phyloP scores from a whole-genome alignment of 2,329 filamentous ascomycete species.

The Fusarium scirpi region DNA sequence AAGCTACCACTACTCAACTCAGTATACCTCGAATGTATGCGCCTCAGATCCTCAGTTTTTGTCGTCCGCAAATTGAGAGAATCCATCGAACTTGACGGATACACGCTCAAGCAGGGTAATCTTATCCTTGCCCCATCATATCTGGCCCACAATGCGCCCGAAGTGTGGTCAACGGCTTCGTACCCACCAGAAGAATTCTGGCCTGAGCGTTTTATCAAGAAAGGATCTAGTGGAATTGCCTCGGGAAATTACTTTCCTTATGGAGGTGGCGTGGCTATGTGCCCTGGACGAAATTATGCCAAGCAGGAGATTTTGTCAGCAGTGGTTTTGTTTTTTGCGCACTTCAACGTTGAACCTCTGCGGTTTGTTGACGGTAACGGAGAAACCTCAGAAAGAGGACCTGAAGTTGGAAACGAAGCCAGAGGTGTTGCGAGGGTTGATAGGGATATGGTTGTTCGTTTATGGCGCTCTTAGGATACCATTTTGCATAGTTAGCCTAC shows the following conservation, averaged over 20 bases:
- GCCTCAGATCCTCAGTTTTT: slow-evolving; percentile 39
- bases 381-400: slow-evolving; percentile 33
- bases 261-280: slow-evolving; percentile 45
- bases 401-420: slow-evolving; percentile 40
- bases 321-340: slow-evolving; percentile 32
- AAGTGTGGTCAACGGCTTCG: slow-evolving; percentile 28
- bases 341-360: slow-evolving; percentile 38
- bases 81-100: slow-evolving; percentile 42
- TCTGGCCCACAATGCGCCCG: slow-evolving; percentile 37
- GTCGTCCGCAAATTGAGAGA: slow-evolving; percentile 41
- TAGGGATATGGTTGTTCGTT: slow-evolving; percentile 37
- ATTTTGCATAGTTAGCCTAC: not conserved
- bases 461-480: slow-evolving; percentile 24
- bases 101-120: slow-evolving; percentile 39
- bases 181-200: slow-evolving; percentile 40
- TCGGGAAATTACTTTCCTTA: slow-evolving; percentile 45
- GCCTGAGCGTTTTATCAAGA: slow-evolving; percentile 41
- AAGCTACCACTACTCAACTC: slow-evolving; percentile 39
- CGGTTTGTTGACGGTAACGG: slow-evolving; percentile 27
- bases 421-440: slow-evolving; percentile 43
- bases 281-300: slow-evolving; percentile 45
- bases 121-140: slow-evolving; percentile 42
- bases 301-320: slow-evolving; percentile 46
- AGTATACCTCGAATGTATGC: slow-evolving; percentile 40
- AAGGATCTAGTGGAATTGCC: slow-evolving; percentile 22